Conservation (phyloP, 306 rosid species). For the Glycine tomentella region DNA sequence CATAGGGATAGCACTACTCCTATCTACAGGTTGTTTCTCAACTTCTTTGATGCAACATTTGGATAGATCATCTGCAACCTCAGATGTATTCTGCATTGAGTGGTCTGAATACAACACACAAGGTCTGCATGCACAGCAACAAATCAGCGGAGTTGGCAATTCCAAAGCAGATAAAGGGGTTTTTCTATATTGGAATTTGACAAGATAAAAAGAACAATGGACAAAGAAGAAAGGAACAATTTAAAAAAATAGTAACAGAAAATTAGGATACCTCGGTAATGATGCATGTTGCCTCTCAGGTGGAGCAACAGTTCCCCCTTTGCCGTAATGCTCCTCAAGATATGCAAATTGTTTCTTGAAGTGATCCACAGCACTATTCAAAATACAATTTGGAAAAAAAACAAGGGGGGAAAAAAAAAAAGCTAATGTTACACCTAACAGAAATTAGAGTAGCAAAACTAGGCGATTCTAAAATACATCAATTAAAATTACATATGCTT, state of each 20-base stretch:
- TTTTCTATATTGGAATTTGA: not conserved
- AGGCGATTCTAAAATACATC: constrained; percentile 16
- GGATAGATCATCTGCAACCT: constrained; percentile 81
- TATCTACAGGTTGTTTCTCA: constrained; percentile 71
- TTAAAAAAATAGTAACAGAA: not conserved
- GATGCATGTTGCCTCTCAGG: constrained; percentile 99
- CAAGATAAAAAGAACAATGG: constrained; percentile 22
- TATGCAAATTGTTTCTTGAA: constrained; percentile 98
- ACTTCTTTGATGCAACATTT: constrained; percentile 85
- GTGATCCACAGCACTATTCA: constrained; percentile 92
- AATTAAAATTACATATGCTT: constrained; percentile 18
- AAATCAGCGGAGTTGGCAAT: constrained; percentile 40
- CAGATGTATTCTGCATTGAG: constrained; percentile 62
- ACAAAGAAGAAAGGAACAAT: constrained; percentile 31
- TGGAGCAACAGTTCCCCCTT: constrained; percentile 80
- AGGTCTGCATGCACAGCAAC: constrained; percentile 63
- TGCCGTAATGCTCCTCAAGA: constrained; percentile 96
- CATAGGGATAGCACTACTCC: constrained; percentile 66
- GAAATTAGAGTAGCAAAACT: constrained; percentile 27
- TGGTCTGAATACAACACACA: constrained; percentile 83
- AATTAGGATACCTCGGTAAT: constrained; percentile 74
- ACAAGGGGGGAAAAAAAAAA: not conserved
- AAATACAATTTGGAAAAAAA: constrained; percentile 16
- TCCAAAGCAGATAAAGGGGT: constrained; percentile 23
- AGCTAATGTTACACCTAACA: not conserved